These are phyloP conservation scores for Didymella lethalis DNA, from an alignment of 2,329 filamentous ascomycete genomes.

Conservation along the genomic window DNA sequence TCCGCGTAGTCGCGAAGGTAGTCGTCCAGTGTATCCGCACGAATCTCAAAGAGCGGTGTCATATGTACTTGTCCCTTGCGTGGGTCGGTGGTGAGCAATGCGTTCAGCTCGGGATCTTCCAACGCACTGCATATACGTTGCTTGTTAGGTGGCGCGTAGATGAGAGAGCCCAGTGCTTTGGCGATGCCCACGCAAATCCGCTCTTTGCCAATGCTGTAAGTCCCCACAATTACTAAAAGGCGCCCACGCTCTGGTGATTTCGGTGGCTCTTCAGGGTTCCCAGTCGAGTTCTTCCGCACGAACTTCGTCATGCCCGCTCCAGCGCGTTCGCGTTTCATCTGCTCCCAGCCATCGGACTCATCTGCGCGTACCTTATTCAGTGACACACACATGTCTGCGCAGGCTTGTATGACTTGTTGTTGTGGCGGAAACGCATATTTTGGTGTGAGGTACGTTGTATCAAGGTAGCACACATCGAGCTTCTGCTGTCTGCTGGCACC, in stretches of 20 bases:
- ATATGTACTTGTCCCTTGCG: slow-evolving; percentile 93
- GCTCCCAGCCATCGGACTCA: slow-evolving; percentile 64
- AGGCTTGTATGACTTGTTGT: slow-evolving; percentile 84
- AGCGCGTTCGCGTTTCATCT: slow-evolving; percentile 62
- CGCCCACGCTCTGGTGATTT: slow-evolving; percentile 62
- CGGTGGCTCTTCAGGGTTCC: slow-evolving; percentile 37
- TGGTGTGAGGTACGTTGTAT: slow-evolving; percentile 95
- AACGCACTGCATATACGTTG: slow-evolving; percentile 84
- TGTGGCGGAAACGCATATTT: slow-evolving; percentile 95
- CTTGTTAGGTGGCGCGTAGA: slow-evolving; percentile 85
- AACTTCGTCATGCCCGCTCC: slow-evolving; percentile 70
- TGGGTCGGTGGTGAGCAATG: slow-evolving; percentile 80
- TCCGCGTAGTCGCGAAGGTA: slow-evolving; percentile 83
- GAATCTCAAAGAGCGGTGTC: slow-evolving; percentile 94
- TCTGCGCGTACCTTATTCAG: slow-evolving; percentile 72
- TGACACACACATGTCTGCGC: slow-evolving; percentile 84
- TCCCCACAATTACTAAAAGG: slow-evolving; percentile 90
- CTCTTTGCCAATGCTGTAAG: slow-evolving; percentile 98
- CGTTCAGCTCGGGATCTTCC: slow-evolving; percentile 81
- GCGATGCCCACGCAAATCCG: slow-evolving; percentile 94
- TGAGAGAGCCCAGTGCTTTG: slow-evolving; percentile 82
- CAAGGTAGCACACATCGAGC: slow-evolving; percentile 94
- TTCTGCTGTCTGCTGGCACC: slow-evolving; percentile 80
- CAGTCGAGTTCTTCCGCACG: slow-evolving; percentile 56
- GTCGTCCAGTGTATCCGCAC: slow-evolving; percentile 87